Conservation (phyloP, 768 basidiomycete genomes). For the Cyclocybe aegerita region DNA sequence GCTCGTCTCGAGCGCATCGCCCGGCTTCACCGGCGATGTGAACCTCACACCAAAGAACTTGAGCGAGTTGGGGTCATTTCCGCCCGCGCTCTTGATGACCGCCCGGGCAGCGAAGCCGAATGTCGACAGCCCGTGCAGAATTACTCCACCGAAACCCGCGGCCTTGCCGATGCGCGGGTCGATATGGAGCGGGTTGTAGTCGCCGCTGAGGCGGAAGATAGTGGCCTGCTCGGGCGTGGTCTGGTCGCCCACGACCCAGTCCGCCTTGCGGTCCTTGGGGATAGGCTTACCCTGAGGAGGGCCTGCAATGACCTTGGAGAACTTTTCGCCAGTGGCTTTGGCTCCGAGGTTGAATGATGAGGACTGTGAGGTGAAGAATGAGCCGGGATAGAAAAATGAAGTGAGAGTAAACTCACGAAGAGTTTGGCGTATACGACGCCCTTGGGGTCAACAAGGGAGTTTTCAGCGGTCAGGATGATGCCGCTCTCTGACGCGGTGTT, state of each 20-base stretch:
- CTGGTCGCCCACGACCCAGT: constrained; percentile 61
- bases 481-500: constrained; percentile 56
- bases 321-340: constrained; percentile 61
- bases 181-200: constrained; percentile 79
- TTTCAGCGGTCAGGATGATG: constrained; percentile 68
- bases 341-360: constrained; percentile 72
- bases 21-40: constrained; percentile 81
- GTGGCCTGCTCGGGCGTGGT: constrained; percentile 68
- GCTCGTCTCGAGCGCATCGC: constrained; percentile 75
- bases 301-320: constrained; percentile 58
- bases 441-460: constrained; percentile 57
- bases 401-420: constrained; percentile 39
- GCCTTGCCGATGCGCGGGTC: constrained; percentile 74
- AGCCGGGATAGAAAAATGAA: background rate
- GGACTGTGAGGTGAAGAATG: constrained; percentile 33
- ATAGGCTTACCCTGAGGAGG: constrained; percentile 60
- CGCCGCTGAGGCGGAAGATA: constrained; percentile 72
- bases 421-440: constrained; percentile 62
- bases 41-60: constrained; percentile 74
- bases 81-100: constrained; percentile 62
- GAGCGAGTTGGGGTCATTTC: constrained; percentile 59
- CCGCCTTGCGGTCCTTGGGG: constrained; percentile 59
- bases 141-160: constrained; percentile 80
- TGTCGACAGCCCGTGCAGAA: constrained; percentile 81
- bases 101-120: constrained; percentile 84